Conservation (phyloP, 2,329 filamentous ascomycete genomes). For the Ceratocystis diversiconidia region DNA sequence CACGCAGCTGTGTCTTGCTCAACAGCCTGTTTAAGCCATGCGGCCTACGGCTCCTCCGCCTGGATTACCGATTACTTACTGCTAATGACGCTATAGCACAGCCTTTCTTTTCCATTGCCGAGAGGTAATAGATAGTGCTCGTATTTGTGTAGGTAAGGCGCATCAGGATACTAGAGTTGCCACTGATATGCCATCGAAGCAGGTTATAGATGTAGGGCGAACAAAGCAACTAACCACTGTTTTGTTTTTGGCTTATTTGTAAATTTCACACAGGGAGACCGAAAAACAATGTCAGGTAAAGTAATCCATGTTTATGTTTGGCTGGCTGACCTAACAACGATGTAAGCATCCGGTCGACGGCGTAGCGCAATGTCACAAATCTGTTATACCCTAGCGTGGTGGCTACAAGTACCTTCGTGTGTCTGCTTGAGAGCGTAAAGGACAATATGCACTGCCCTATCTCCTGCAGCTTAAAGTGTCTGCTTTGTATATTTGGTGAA, state of each 20-base stretch:
- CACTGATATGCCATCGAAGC: not conserved
- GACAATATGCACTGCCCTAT: not conserved
- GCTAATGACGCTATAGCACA: not conserved
- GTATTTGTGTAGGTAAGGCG: not conserved
- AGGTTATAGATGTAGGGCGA: not conserved
- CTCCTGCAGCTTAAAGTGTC: not conserved
- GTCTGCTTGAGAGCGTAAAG: not conserved
- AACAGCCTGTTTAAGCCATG: not conserved
- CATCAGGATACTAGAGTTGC: not conserved
- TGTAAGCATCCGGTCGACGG: not conserved
- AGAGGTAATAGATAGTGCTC: not conserved
- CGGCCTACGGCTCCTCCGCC: not conserved
- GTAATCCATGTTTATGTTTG: not conserved
- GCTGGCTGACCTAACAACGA: not conserved
- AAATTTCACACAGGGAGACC: not conserved
- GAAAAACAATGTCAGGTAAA: not conserved
- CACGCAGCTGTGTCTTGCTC: not conserved
- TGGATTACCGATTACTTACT: not conserved
- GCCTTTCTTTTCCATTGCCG: not conserved
- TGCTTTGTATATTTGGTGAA: slow-evolving; percentile 17
- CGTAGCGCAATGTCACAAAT: not conserved
- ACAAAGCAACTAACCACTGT: not conserved
- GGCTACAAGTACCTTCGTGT: not conserved
- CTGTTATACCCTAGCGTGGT: not conserved
- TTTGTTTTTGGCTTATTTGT: not conserved